Evolutionary conservation across 305 asterid genomes (phyloP).

Genomic region (Fraxinus latifolia): DNA sequence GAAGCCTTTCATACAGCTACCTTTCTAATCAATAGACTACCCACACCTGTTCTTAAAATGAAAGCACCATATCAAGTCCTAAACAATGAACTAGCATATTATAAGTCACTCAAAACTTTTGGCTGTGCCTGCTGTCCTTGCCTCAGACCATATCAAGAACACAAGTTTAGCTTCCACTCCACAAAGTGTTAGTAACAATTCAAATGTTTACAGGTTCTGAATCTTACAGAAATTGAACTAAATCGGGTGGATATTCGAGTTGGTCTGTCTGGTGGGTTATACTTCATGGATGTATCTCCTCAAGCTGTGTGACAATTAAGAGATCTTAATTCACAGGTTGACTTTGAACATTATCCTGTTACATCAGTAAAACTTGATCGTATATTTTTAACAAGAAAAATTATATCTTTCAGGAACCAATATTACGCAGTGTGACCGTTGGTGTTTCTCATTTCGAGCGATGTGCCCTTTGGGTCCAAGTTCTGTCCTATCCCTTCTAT

Average conservation of each 20-base stretch:
- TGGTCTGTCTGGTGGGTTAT: constrained; percentile 85
- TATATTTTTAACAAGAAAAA: not conserved
- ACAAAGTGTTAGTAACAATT: not conserved
- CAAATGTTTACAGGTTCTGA: constrained; percentile 59
- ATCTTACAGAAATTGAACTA: constrained; percentile 85
- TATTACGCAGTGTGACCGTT: constrained; percentile 79
- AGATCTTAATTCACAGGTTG: constrained; percentile 78
- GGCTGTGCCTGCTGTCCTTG: too few relatives aligned
- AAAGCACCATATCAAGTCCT: too few relatives aligned
- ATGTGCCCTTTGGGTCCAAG: constrained; percentile 81
- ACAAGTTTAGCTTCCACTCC: too few relatives aligned
- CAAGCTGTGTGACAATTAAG: constrained; percentile 91
- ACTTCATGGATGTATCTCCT: constrained; percentile 95
- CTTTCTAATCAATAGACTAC: too few relatives aligned
- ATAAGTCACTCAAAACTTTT: too few relatives aligned
- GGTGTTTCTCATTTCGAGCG: constrained; percentile 88
- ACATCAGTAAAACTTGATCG: not conserved
- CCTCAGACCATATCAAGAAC: too few relatives aligned
- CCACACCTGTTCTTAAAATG: too few relatives aligned
- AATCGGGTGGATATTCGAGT: constrained; percentile 84
- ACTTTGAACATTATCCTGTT: constrained; percentile 5
- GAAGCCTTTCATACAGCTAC: too few relatives aligned
- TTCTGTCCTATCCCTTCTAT: constrained; percentile 71
- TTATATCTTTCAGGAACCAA: constrained; percentile 62
- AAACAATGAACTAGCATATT: too few relatives aligned